Percentiles rank a stretch among this genome's conserved stretches.
These are phyloP conservation scores for Eruca vesicaria DNA, from an alignment of 441 rosid species.

Conservation along the genomic window DNA sequence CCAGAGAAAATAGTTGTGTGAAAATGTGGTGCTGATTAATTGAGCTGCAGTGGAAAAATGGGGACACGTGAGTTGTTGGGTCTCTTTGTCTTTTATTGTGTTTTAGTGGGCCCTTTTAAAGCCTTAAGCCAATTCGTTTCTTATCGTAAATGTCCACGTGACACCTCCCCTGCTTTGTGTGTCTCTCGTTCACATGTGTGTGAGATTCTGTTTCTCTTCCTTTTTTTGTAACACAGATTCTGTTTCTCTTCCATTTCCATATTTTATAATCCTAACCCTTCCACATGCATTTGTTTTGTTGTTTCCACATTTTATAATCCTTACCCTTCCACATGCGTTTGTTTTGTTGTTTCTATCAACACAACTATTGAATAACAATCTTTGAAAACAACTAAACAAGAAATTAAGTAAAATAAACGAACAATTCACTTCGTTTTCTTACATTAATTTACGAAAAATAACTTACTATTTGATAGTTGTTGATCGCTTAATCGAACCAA, in stretches of 20 bases:
- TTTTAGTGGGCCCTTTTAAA: conserved; percentile 7
- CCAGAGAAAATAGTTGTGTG: conserved; percentile 7
- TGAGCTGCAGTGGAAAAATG: conserved; percentile 13
- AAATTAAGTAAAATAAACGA: no score
- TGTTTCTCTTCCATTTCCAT: no score
- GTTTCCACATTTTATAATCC: conserved; percentile 7
- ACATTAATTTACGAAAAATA: no score
- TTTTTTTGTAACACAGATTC: no score
- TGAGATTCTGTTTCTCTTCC: background rate
- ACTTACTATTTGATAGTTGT: no score
- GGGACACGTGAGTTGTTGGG: conserved; percentile 36
- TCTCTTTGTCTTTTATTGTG: conserved; percentile 4
- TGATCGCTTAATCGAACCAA: no score
- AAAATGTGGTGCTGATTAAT: conserved; percentile 22
- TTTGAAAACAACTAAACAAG: no score
- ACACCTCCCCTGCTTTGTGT: conserved; percentile 26
- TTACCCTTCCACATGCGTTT: background rate
- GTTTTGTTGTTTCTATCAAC: background rate
- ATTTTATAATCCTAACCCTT: background rate
- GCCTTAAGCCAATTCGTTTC: conserved; percentile 7
- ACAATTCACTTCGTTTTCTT: no score
- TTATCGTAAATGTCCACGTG: conserved; percentile 32
- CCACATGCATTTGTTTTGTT: background rate
- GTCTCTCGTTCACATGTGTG: conserved; percentile 24
- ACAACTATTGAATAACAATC: background rate